These are phyloP conservation scores for Boletus vermiculosoides DNA, from an alignment of 768 basidiomycete genomes.

Conservation along the genomic window DNA sequence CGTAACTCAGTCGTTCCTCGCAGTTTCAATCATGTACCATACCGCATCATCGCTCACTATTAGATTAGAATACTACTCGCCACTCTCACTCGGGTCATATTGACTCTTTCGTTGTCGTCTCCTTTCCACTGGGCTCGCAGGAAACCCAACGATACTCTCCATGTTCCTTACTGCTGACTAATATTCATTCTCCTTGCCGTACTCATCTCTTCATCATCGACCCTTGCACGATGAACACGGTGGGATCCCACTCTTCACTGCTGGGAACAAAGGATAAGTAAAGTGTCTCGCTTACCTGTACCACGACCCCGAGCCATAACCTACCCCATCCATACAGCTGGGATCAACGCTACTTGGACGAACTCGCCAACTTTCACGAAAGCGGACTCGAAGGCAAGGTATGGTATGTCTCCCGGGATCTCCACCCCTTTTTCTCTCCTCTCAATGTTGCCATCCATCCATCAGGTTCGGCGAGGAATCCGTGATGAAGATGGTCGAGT, in stretches of 20 bases:
- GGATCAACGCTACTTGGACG: constrained; percentile 72
- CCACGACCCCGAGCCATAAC: background rate
- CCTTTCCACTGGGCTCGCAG: background rate
- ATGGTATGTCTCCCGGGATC: constrained; percentile 48
- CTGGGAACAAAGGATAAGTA: constrained; percentile 82
- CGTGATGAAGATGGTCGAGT: constrained; percentile 77
- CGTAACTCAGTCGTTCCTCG: constrained; percentile 1
- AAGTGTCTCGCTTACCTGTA: constrained; percentile 25
- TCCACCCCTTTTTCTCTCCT: background rate
- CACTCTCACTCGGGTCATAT: constrained; percentile 4
- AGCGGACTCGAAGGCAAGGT: constrained; percentile 83
- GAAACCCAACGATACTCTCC: background rate
- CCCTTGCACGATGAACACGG: constrained; percentile 29
- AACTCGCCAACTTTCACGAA: constrained; percentile 71
- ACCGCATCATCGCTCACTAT: constrained; percentile 11
- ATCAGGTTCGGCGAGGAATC: constrained; percentile 77
- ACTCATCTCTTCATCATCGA: background rate
- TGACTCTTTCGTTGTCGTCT: background rate
- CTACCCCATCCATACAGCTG: constrained; percentile 48
- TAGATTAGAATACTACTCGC: constrained; percentile 21
- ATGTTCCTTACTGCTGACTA: constrained; percentile 15
- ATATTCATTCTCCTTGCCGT: background rate
- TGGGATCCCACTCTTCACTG: constrained; percentile 63
- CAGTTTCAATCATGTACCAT: constrained; percentile 20
- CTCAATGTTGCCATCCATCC: background rate